Conservation (phyloP, 2,329 filamentous ascomycete species). For the Trichoderma cornu-damae region DNA sequence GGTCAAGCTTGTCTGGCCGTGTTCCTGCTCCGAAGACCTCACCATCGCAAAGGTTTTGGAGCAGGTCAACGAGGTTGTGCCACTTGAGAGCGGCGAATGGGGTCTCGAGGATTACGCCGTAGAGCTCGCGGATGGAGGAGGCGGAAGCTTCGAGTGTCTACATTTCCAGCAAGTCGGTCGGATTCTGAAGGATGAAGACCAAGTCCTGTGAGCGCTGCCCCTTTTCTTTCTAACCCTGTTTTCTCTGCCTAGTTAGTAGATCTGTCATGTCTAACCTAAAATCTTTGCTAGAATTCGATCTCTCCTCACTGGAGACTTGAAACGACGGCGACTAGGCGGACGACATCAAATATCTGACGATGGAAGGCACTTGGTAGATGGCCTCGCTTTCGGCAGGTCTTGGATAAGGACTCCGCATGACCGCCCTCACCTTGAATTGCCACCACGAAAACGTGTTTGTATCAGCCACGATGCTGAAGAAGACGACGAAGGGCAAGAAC, state of each 20-base stretch:
- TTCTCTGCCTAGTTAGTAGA: not conserved
- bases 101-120: conserved; percentile 86
- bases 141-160: conserved; percentile 73
- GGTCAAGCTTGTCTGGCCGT: conserved; percentile 66
- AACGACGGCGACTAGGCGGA: conserved; percentile 66
- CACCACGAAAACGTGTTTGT: conserved; percentile 64
- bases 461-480: conserved; percentile 39
- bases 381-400: conserved; percentile 74
- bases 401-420: conserved; percentile 54
- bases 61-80: conserved; percentile 72
- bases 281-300: conserved; percentile 61
- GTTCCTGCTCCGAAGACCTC: conserved; percentile 51
- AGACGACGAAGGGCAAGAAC: conserved; percentile 36
- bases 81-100: conserved; percentile 77
- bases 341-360: conserved; percentile 74
- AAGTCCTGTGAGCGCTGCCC: conserved; percentile 63
- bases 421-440: conserved; percentile 65
- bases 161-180: conserved; percentile 71
- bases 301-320: conserved; percentile 68
- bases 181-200: conserved; percentile 75
- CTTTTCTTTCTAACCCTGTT: not conserved
- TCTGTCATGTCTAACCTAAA: not conserved
- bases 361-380: conserved; percentile 78
- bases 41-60: conserved; percentile 74
- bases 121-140: conserved; percentile 55